These are phyloP conservation scores for Jamesozyma spencerorum DNA, from an alignment of 805 yeast genomes.

Conservation along the genomic window DNA sequence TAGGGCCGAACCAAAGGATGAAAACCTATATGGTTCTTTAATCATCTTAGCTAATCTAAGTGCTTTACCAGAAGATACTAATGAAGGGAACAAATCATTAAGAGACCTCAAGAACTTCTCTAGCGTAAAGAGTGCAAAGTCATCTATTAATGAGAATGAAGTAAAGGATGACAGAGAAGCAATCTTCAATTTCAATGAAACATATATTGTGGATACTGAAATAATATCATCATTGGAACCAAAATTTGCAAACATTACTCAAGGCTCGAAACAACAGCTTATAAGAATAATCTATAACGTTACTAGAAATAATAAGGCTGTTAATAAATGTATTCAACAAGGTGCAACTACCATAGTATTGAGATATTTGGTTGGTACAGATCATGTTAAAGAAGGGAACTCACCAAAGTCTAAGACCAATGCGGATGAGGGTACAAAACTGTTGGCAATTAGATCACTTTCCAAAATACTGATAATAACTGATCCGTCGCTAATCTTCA, in stretches of 20 bases:
- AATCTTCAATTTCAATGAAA: slow-evolving; percentile 11
- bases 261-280: slow-evolving; percentile 26
- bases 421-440: slow-evolving; percentile 12
- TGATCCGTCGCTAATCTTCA: slow-evolving; percentile 38
- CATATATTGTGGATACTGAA: slow-evolving; percentile 15
- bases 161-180: slow-evolving; percentile 8
- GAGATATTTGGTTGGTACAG: slow-evolving; percentile 27
- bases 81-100: slow-evolving; percentile 15
- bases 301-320: slow-evolving; percentile 15
- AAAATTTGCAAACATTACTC: slow-evolving; percentile 9
- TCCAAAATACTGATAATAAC: slow-evolving; percentile 37
- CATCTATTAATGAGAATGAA: slow-evolving; percentile 5
- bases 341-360: slow-evolving; percentile 38
- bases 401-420: background rate
- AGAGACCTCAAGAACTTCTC: slow-evolving; percentile 28
- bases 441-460: slow-evolving; percentile 35
- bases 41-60: slow-evolving; percentile 30
- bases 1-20: slow-evolving; percentile 7
- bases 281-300: slow-evolving; percentile 28
- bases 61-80: slow-evolving; percentile 12
- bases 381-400: slow-evolving; percentile 9
- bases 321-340: slow-evolving; percentile 34
- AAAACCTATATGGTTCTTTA: slow-evolving; percentile 28
- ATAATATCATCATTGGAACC: slow-evolving; percentile 16
- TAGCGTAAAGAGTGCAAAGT: slow-evolving; percentile 20